Evolutionary conservation across 306 rosid species (phyloP).

Genomic region (Lathyrus tuberosus): DNA sequence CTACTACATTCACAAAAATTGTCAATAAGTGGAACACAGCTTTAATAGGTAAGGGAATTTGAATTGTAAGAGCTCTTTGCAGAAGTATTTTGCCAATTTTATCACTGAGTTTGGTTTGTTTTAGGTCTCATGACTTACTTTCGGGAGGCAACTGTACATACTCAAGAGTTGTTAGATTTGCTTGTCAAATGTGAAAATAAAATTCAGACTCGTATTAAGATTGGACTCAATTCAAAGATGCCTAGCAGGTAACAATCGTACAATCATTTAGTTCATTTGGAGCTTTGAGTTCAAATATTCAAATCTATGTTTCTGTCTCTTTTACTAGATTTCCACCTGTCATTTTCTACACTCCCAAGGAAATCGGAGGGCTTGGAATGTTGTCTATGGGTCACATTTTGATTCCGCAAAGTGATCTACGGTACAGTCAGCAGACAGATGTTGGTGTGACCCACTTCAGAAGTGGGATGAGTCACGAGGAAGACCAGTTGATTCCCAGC

Average conservation of each 20-base stretch:
- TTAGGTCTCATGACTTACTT: constrained; percentile 97
- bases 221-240: constrained; percentile 98
- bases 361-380: constrained; percentile 99
- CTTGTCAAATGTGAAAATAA: constrained; percentile 97
- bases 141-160: constrained; percentile 98
- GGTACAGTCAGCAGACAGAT: constrained; percentile 98
- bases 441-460: constrained; percentile 99
- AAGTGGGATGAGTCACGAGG: constrained; percentile 99
- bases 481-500: constrained; percentile 97
- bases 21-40: constrained; percentile 99
- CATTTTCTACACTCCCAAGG: constrained; percentile 96
- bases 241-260: constrained; percentile 73
- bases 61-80: constrained; percentile 5
- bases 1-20: constrained; percentile 95
- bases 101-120: constrained; percentile 1
- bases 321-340: constrained; percentile 92
- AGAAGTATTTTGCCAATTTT: constrained; percentile 2
- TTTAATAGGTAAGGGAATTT: constrained; percentile 64
- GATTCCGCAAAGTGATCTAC: constrained; percentile 97
- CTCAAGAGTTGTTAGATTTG: constrained; percentile 93
- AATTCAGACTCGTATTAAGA: constrained; percentile 97
- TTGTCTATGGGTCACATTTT: constrained; percentile 98
- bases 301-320: constrained; percentile 9
- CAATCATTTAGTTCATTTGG: constrained; percentile 12
- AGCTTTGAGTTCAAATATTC: not conserved